These are phyloP conservation scores for Biscogniauxia mediterranea DNA, from an alignment of 2,329 filamentous ascomycete species.

Conservation along the genomic window DNA sequence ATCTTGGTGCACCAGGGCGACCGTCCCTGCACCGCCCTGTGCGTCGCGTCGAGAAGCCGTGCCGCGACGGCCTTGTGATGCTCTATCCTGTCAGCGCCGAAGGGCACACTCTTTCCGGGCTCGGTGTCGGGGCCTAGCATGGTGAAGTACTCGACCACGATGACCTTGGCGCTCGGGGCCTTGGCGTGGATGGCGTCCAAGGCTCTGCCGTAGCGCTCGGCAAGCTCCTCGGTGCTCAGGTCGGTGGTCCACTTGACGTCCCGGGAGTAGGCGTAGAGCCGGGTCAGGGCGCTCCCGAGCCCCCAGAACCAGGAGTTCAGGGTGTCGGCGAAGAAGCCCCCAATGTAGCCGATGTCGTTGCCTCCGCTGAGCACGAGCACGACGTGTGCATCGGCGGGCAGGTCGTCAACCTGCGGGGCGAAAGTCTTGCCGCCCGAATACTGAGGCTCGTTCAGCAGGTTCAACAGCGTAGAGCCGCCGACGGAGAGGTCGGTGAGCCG, in stretches of 20 bases:
- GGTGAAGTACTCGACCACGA: slow-evolving; percentile 40
- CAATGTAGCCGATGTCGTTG: slow-evolving; percentile 39
- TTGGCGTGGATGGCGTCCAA: slow-evolving; percentile 30
- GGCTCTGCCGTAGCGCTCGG: slow-evolving; percentile 24
- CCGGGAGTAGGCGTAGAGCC: slow-evolving; percentile 5
- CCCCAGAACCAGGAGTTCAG: slow-evolving; percentile 19
- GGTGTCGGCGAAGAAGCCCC: slow-evolving; percentile 34
- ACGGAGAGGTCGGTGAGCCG: slow-evolving; percentile 33
- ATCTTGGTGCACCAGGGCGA: slow-evolving; percentile 30
- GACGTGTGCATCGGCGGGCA: slow-evolving; percentile 35
- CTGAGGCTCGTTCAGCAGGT: slow-evolving; percentile 37
- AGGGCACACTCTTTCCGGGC: slow-evolving; percentile 26
- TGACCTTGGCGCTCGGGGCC: slow-evolving; percentile 41
- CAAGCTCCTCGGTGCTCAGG: slow-evolving; percentile 24
- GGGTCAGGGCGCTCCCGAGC: slow-evolving; percentile 13
- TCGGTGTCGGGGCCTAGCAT: slow-evolving; percentile 31
- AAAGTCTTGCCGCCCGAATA: slow-evolving; percentile 25
- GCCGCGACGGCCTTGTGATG: slow-evolving; percentile 25
- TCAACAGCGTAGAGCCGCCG: slow-evolving; percentile 38
- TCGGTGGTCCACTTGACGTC: slow-evolving; percentile 5
- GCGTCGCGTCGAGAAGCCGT: slow-evolving; percentile 26
- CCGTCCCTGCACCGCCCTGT: slow-evolving; percentile 22
- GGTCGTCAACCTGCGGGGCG: slow-evolving; percentile 34
- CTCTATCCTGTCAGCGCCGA: slow-evolving; percentile 25
- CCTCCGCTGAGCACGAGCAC: slow-evolving; percentile 38